Evolutionary conservation across 331 rosid genomes (phyloP), one percentile per base, ranked within the genome.

Genomic region (Acacia concinna): DNA sequence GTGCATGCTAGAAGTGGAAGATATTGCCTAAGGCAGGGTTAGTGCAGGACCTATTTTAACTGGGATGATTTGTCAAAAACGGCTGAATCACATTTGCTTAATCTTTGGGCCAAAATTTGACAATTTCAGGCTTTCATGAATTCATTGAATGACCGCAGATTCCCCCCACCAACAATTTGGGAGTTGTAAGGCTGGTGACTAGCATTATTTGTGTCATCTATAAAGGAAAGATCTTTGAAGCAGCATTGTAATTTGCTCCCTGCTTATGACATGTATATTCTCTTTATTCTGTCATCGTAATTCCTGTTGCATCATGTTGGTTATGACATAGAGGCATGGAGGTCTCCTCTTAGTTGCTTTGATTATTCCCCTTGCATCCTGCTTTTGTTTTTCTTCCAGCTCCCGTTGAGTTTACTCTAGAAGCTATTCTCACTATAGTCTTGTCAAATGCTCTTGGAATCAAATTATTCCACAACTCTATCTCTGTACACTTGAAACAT

Each of bases 121-220:
- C 28, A 40, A 20, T 35, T 65, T 8, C 18, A 65, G 28, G 41
- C 71, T 65, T 65, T 20, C 44, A 65, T 3, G 46, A 65, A 20
- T 32, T 21, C 44, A 35, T 3, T 20, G 71, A 34, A 65, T 35
- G 44, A 35, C 7, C 71, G 35, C 13, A 35, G 28, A 65, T 9
- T 35, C 18, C 1, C 35, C 23, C 34, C 35, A 18, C 71, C 46
- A 65, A 35, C 46, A 65, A 64, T 65, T 35, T 65, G 17, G 71
- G 71, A 32, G 71, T 25, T 65, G 44, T 65, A n/a, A 67, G 17
- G 47, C 30, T 67, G 49, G 49, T 67, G 31, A 67, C 31, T 67
- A 1, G 49, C 71, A 20, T 35, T 67, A n/a, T 34, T 65, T 65
- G 28, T 38, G 31, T 35, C 18, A 67, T 37, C 49, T 37, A 67